phyloP scores from a whole-genome alignment of 2,329 filamentous ascomycete genomes.

The Sarocladium oryzae region DNA sequence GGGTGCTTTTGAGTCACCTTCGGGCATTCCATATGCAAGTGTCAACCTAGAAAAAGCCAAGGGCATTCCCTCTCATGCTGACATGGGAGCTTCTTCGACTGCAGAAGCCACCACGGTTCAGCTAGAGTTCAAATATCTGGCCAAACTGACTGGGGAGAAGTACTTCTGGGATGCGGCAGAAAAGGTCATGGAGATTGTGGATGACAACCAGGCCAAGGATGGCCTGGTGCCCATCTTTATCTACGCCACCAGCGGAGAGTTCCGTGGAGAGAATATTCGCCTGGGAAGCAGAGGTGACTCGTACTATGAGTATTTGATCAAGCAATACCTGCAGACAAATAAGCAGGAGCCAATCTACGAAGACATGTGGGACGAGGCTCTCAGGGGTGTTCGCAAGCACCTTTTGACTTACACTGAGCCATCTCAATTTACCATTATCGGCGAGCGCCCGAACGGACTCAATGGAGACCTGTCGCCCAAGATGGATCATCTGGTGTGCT shows the following conservation, averaged over 20 bases:
- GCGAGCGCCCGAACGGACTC: constrained; percentile 74
- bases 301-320: constrained; percentile 98
- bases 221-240: constrained; percentile 91
- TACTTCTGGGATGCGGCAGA: constrained; percentile 90
- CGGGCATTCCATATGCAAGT: constrained; percentile 84
- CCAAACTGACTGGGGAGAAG: constrained; percentile 87
- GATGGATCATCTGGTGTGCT: constrained; percentile 98
- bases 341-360: constrained; percentile 78
- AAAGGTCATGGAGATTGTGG: constrained; percentile 84
- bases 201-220: constrained; percentile 70
- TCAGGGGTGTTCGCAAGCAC: constrained; percentile 83
- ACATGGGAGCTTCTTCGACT: constrained; percentile 84
- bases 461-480: constrained; percentile 64
- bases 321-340: constrained; percentile 93
- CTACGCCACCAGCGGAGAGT: constrained; percentile 69
- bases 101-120: constrained; percentile 90
- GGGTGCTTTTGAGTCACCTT: constrained; percentile 78
- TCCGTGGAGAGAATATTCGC: constrained; percentile 79
- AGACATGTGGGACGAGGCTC: constrained; percentile 86
- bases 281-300: constrained; percentile 92
- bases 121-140: constrained; percentile 94
- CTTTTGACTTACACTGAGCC: constrained; percentile 82
- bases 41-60: constrained; percentile 74
- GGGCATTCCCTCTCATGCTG: constrained; percentile 75
- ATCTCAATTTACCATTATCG: constrained; percentile 80